Evolutionary conservation across 129 eudicot genomes (phyloP), one percentile per base, ranked within the genome.

Genomic region (Arctium minus): DNA sequence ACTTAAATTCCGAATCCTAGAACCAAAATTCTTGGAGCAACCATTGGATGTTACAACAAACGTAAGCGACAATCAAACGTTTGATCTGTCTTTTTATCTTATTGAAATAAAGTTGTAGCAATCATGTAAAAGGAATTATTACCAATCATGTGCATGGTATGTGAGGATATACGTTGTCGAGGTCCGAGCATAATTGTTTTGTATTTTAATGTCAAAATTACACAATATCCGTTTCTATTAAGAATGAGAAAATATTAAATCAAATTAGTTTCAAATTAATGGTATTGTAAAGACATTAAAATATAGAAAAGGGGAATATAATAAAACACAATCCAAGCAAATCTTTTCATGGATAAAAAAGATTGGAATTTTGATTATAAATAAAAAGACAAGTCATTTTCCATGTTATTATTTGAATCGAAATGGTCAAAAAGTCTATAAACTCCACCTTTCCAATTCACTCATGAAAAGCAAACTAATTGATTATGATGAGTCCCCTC

Each of bases 341-440:
- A 78, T 73, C 83, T 60, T 73, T 79, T 73, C 17, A 73, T 53
- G 79, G 5, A 53, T 36, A 53, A 37, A 53, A 22, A 27, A 46
- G 77, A 70, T 48, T n/a, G 83, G 70, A 35, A 46, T 35, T 53
- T 77, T 70, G 48, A 77, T 77, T 50, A 46, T 29, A 72, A 76
- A 46, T 53, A 12, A 71, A 76, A 32, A 72, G 68, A 27, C 27
- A 72, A 74, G 32, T 78, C 75, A 32, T 78, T 73, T 73, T 79
- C 87, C 32, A 73, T 72, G 56, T 6, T 82, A 37, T 27, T 27
- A 72, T 74, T 67, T 64, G 36, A 32, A 79, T 73, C 33, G 78
- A 72, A 62, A 73, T 84, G 33, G 83, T 84, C 87, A 73, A 79
- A 84, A 84, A 84, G 87, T 73, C 62, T 78, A 79, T 80, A 84